Evolutionary conservation across 169 alveolate genomes (phyloP), one percentile per base, ranked within the genome.

Genomic region (Eimeria zaria): DNA sequence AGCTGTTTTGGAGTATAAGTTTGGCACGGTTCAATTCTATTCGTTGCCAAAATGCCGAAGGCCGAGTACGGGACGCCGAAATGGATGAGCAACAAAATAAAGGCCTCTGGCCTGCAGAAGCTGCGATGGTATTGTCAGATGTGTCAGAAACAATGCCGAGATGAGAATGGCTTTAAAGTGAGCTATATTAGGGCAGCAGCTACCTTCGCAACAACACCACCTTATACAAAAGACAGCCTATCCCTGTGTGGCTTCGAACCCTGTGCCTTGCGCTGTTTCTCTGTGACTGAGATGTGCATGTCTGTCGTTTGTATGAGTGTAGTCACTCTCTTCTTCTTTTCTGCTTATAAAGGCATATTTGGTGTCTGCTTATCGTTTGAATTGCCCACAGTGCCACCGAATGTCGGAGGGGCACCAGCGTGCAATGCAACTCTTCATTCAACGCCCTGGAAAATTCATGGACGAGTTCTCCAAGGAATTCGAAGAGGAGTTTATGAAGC

Each of bases 61-160:
- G 99, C 99, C 1, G 99, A 99, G 96, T 98, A 98, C 33, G 99
- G 99, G 78, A 98, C 99, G 88, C 98, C 99, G 80, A 99, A 98
- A 98, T 99, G 99, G 99, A 97, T 98, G 95, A 99, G 99, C 89
- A 99, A 99, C 98, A 98, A 98, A 95, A 98, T 99, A 98, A 99
- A 98, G 98, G 98, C 99, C 91, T 98, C 98, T 85, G 99, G 99
- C 93, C 98, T 99, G 60, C 99, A 98, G 97, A 98, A 98, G 97
- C 98, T 98, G 62, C 99, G 99, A 73, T 99, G 99, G 99, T 99
- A 99, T 95, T 99, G 99, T 97, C 99, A 99, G 97, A 98, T 99
- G 99, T 99, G 99, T 91, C 99, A 99, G 97, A 99, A 99, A 96
- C 99, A 99, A 87, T 99, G 99, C 98, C 97, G 99, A 44, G 99